Percentiles rank a stretch among this genome's conserved stretches.
phyloP scores from a whole-genome alignment of 352 stramenopile species.

The Phytophthora sansomeana region DNA sequence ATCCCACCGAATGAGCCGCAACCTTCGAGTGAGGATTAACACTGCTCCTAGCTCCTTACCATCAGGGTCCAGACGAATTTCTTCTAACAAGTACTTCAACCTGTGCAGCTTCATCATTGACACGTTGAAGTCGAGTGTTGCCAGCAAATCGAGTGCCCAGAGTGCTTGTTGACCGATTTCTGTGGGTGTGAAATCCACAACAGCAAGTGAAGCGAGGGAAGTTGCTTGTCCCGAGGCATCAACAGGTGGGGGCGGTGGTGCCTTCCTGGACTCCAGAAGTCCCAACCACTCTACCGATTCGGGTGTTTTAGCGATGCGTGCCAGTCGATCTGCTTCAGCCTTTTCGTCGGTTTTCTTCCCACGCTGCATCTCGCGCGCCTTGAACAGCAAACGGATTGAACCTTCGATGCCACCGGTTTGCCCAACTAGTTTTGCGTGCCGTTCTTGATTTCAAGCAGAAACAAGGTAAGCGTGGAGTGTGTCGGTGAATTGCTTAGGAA shows the following conservation, averaged over 20 bases:
- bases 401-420: constrained; percentile 70
- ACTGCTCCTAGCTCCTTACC: constrained; percentile 56
- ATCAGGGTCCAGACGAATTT: constrained; percentile 73
- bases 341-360: constrained; percentile 51
- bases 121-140: constrained; percentile 72
- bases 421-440: constrained; percentile 64
- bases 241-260: constrained; percentile 33
- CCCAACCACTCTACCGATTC: constrained; percentile 45
- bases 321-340: constrained; percentile 42
- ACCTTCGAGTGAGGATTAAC: constrained; percentile 67
- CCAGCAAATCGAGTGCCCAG: constrained; percentile 79
- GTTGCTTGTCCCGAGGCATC: constrained; percentile 37
- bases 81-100: constrained; percentile 78
- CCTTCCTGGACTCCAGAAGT: constrained; percentile 46
- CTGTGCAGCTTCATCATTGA: constrained; percentile 76
- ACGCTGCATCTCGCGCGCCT: constrained; percentile 65
- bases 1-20: constrained; percentile 77
- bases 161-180: constrained; percentile 74
- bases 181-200: constrained; percentile 69
- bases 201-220: constrained; percentile 52
- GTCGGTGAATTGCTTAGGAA: neutral
- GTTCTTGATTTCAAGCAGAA: constrained; percentile 36
- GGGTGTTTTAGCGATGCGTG: constrained; percentile 29
- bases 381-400: constrained; percentile 64
- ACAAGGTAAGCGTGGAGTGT: constrained; percentile 10